Conservation (phyloP, 225 moss, liverwort and hornwort species). For the Marchantia polymorpha region DNA sequence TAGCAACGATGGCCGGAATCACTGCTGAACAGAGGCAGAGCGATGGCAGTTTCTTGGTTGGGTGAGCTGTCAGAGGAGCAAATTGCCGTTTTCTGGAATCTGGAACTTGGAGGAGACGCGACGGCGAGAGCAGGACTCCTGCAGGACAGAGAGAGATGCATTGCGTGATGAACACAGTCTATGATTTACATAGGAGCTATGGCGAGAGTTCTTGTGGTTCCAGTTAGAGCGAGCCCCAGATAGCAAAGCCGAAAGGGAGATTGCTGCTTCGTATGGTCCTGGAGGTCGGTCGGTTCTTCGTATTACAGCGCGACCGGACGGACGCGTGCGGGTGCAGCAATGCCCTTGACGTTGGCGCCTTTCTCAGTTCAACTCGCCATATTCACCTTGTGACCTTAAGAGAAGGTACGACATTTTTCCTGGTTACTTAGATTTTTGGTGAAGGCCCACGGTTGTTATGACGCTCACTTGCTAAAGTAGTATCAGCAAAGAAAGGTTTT, state of each 20-base stretch:
- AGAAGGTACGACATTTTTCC: slow-evolving; percentile 1
- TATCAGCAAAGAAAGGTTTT: not conserved
- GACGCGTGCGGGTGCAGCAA: not conserved
- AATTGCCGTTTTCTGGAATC: not conserved
- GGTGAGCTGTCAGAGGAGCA: not conserved
- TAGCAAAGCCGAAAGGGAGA: not conserved
- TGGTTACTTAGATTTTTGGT: not conserved
- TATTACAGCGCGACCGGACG: not conserved
- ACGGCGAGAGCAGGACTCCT: not conserved
- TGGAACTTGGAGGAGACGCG: too few relatives aligned
- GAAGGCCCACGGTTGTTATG: not conserved
- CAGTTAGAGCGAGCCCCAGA: not conserved
- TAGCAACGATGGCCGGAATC: not conserved
- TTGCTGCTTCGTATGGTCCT: not conserved
- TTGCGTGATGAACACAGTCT: not conserved
- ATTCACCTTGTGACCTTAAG: not conserved
- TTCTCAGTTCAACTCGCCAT: not conserved
- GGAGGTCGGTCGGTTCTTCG: not conserved
- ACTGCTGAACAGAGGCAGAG: not conserved
- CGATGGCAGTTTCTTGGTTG: not conserved
- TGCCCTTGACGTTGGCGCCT: not conserved
- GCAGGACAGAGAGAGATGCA: not conserved
- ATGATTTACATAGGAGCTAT: not conserved
- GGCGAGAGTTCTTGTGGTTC: not conserved
- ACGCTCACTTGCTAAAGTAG: not conserved